Percentiles rank a stretch among this genome's conserved stretches.
phyloP scores from a whole-genome alignment of 768 basidiomycete genomes.

The Xerocomellus intermedius region DNA sequence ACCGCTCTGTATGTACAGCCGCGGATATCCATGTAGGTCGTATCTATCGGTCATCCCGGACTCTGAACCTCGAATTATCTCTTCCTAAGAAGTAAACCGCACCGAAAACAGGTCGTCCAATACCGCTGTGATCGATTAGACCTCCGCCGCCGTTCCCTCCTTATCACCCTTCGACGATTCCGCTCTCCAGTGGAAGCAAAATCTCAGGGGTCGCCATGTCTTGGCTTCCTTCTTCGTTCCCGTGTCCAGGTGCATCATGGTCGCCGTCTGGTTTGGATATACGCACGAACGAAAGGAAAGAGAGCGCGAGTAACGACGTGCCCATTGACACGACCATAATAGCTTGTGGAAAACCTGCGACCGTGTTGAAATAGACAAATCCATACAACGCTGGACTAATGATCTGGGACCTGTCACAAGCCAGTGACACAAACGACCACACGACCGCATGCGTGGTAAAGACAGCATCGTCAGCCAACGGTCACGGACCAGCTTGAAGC shows the following conservation, averaged over 20 bases:
- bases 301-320: slow-evolving; percentile 41
- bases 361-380: slow-evolving; percentile 66
- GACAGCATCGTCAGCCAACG: not conserved
- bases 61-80: not conserved
- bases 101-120: not conserved
- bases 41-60: not conserved
- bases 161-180: slow-evolving; percentile 1
- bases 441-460: not conserved
- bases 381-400: slow-evolving; percentile 75
- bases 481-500: not conserved
- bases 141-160: not conserved
- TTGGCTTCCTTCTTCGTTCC: slow-evolving; percentile 5
- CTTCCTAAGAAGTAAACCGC: not conserved
- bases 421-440: not conserved
- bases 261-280: slow-evolving; percentile 18
- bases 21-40: not conserved
- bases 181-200: not conserved
- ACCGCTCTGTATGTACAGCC: not conserved
- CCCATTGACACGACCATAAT: slow-evolving; percentile 61
- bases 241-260: not conserved
- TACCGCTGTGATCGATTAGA: not conserved
- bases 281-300: slow-evolving; percentile 48
- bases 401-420: slow-evolving; percentile 52
- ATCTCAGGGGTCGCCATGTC: not conserved
- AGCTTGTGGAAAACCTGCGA: slow-evolving; percentile 62